These are phyloP conservation scores for Ceratocystis variospora DNA, from an alignment of 2,329 filamentous ascomycete genomes.

Conservation along the genomic window DNA sequence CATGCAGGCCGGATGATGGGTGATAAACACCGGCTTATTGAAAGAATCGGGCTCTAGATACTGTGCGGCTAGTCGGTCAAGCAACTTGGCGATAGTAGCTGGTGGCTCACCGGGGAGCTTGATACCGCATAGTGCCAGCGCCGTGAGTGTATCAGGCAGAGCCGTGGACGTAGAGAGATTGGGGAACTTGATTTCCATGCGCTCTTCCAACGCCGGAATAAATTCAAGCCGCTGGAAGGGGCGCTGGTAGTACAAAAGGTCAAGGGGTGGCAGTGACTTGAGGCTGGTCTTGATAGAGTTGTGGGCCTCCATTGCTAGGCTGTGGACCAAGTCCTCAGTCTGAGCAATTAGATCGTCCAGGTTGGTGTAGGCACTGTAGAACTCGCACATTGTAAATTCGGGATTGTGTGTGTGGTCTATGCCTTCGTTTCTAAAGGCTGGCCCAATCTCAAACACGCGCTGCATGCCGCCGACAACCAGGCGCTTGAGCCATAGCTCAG, in stretches of 20 bases:
- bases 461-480: conserved; percentile 81
- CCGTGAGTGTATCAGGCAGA: conserved; percentile 39
- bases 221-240: conserved; percentile 64
- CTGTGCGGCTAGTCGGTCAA: conserved; percentile 63
- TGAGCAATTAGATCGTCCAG: conserved; percentile 59
- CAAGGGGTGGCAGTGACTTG: conserved; percentile 34
- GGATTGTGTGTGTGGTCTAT: conserved; percentile 87
- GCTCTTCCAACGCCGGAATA: conserved; percentile 60
- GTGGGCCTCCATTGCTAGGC: conserved; percentile 41
- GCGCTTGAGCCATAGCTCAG: conserved; percentile 89
- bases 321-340: conserved; percentile 58
- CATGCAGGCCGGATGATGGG: conserved; percentile 77
- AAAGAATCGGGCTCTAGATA: conserved; percentile 68
- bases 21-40: conserved; percentile 64
- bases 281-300: conserved; percentile 34
- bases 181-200: conserved; percentile 51
- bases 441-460: conserved; percentile 82
- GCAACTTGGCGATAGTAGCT: conserved; percentile 49
- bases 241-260: conserved; percentile 33
- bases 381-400: conserved; percentile 95
- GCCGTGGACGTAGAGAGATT: conserved; percentile 45
- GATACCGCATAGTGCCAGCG: conserved; percentile 42
- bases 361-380: conserved; percentile 76
- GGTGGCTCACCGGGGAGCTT: conserved; percentile 52
- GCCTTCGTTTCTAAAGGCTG: conserved; percentile 86